These are phyloP conservation scores for Clonostachys solani DNA, from an alignment of 2,329 filamentous ascomycete species.

Conservation along the genomic window DNA sequence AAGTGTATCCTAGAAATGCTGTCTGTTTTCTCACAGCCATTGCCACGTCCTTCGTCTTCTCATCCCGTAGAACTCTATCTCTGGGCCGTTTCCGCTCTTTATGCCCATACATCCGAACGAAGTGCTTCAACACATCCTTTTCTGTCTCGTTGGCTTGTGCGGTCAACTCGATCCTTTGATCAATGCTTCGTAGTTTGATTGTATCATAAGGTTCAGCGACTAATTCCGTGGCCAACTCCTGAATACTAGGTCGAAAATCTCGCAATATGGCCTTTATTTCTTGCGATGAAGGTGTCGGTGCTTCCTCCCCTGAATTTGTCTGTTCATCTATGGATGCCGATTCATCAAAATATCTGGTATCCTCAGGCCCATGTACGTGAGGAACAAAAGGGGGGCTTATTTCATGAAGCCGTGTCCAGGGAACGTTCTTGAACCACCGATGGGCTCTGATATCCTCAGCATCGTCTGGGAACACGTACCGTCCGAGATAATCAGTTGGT, in stretches of 20 bases:
- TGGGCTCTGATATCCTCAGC: constrained; percentile 88
- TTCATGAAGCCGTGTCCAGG: constrained; percentile 72
- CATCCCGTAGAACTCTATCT: constrained; percentile 81
- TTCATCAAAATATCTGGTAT: constrained; percentile 89
- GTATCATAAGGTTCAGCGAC: constrained; percentile 44
- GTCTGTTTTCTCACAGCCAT: constrained; percentile 76
- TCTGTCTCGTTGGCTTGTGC: constrained; percentile 24
- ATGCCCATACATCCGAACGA: constrained; percentile 45
- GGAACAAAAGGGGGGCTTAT: constrained; percentile 77
- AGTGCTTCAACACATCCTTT: constrained; percentile 40
- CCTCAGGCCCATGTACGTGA: constrained; percentile 60
- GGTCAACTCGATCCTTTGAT: constrained; percentile 39
- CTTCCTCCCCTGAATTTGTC: constrained; percentile 39
- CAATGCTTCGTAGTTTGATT: constrained; percentile 40
- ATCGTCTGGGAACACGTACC: constrained; percentile 78
- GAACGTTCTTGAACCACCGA: constrained; percentile 75
- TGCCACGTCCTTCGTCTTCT: constrained; percentile 58
- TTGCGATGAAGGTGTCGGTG: constrained; percentile 14
- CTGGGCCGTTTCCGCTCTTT: constrained; percentile 75
- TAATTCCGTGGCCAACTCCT: constrained; percentile 37
- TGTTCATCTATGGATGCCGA: constrained; percentile 67
- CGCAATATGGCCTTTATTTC: constrained; percentile 25
- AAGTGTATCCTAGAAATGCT: constrained; percentile 89
- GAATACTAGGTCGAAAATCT: constrained; percentile 32
- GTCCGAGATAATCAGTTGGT: constrained; percentile 20